A percentile compares a stretch with the other conserved stretches of the same genome.
Conservation (phyloP, 805 yeast species). For the Candida mattraensis region DNA sequence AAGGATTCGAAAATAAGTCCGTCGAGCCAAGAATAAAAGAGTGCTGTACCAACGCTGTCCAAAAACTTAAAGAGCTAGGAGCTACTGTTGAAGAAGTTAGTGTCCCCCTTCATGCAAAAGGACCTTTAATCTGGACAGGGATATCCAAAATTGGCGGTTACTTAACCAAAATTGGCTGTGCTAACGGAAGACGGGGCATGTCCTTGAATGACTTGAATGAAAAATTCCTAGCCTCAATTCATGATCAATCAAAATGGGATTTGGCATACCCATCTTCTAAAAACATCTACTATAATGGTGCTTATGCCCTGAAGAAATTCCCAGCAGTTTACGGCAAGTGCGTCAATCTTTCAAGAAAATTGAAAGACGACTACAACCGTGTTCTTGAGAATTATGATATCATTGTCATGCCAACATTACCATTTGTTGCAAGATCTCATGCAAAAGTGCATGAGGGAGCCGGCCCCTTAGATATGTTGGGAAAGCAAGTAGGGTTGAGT, state of each 20-base stretch:
- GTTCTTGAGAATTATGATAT: conserved; percentile 33
- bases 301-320: conserved; percentile 30
- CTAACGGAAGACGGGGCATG: conserved; percentile 22
- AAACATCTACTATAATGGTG: conserved; percentile 28
- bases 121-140: conserved; percentile 38
- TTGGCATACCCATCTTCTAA: conserved; percentile 16
- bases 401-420: conserved; percentile 34
- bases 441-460: conserved; percentile 17
- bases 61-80: conserved; percentile 31
- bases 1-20: conserved; percentile 34
- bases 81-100: conserved; percentile 36
- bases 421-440: conserved; percentile 30
- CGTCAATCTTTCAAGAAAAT: conserved; percentile 32
- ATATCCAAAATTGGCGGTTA: conserved; percentile 27
- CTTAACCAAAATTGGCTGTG: conserved; percentile 11
- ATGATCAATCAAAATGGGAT: conserved; percentile 13
- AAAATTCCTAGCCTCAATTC: conserved; percentile 8
- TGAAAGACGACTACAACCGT: conserved; percentile 31
- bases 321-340: conserved; percentile 37
- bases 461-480: conserved; percentile 26
- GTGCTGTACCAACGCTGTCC: conserved; percentile 28
- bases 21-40: conserved; percentile 30
- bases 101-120: conserved; percentile 36
- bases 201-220: conserved; percentile 11
- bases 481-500: conserved; percentile 31